Percentiles rank a stretch among this genome's conserved stretches.
These are phyloP conservation scores for Acer campestre DNA, from an alignment of 345 rosid species.

Conservation along the genomic window DNA sequence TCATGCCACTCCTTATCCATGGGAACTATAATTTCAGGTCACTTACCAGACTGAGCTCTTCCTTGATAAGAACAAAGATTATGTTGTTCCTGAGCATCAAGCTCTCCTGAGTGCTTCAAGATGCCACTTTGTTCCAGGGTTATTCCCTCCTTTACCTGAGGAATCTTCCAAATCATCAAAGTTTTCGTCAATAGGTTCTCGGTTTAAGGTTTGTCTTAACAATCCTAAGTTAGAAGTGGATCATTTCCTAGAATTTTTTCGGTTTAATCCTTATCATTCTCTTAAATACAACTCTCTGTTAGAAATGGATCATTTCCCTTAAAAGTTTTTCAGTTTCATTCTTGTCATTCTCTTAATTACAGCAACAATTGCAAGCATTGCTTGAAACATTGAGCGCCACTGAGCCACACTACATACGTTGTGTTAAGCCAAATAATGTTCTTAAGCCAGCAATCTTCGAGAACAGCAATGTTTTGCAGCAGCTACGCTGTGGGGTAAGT, in stretches of 20 bases:
- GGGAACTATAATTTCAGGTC: conserved; percentile 50
- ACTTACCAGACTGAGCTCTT: conserved; percentile 94
- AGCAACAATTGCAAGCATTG: conserved; percentile 97
- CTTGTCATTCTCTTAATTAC: conserved; percentile 35
- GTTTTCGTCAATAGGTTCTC: conserved; percentile 95
- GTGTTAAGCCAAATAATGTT: conserved; percentile 94
- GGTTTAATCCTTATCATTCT: conserved; percentile 20
- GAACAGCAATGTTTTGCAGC: conserved; percentile 76
- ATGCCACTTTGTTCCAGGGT: conserved; percentile 79
- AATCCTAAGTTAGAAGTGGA: not conserved
- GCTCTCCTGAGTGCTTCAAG: conserved; percentile 73
- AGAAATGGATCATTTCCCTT: conserved; percentile 8
- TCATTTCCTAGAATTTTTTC: conserved; percentile 12
- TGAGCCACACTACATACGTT: conserved; percentile 96
- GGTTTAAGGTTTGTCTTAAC: conserved; percentile 68
- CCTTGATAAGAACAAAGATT: conserved; percentile 96
- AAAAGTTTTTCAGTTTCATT: conserved; percentile 15
- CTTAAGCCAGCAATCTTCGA: conserved; percentile 93
- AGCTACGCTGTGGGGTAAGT: conserved; percentile 97
- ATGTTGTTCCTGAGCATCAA: conserved; percentile 93
- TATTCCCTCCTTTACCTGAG: conserved; percentile 79
- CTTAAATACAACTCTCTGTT: conserved; percentile 15
- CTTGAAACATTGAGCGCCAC: conserved; percentile 90
- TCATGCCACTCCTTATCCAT: not conserved
- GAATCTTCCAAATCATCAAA: conserved; percentile 87